phyloP scores from a whole-genome alignment of 352 stramenopile genomes.

The Phytophthora ohioensis region DNA sequence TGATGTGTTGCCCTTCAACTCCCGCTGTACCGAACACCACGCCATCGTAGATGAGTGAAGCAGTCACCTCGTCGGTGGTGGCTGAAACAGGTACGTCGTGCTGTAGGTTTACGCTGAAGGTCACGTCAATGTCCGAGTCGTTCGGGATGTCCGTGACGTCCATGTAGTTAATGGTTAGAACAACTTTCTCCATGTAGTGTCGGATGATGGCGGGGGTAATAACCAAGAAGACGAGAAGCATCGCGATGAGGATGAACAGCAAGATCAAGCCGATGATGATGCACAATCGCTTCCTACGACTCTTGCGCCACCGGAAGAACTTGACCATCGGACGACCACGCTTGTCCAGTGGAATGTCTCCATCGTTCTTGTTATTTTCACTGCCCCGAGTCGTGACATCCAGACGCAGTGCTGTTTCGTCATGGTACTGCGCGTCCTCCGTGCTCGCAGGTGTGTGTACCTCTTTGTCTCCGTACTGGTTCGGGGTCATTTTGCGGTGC shows the following conservation, averaged over 20 bases:
- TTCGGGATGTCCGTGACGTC: constrained; percentile 59
- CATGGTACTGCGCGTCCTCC: constrained; percentile 33
- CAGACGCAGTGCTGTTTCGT: constrained; percentile 24
- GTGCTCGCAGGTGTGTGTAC: constrained; percentile 31
- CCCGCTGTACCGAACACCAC: constrained; percentile 49
- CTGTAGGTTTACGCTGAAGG: constrained; percentile 59
- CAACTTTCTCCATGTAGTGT: constrained; percentile 60
- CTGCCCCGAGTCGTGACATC: constrained; percentile 21
- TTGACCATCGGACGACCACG: constrained; percentile 38
- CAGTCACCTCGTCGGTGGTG: constrained; percentile 51
- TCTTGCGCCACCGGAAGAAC: constrained; percentile 63
- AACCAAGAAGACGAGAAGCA: constrained; percentile 65
- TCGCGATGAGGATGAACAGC: constrained; percentile 44
- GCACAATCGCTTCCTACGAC: constrained; percentile 47
- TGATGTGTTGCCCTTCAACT: constrained; percentile 54
- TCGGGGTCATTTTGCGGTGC: constrained; percentile 14
- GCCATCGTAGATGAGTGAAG: constrained; percentile 49
- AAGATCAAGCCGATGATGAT: constrained; percentile 50
- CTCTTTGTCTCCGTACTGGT: constrained; percentile 39
- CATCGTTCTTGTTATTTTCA: constrained; percentile 29
- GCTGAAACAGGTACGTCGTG: constrained; percentile 51
- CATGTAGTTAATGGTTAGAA: constrained; percentile 70
- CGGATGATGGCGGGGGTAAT: constrained; percentile 64
- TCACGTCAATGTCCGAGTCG: constrained; percentile 52
- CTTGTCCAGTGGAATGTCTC: constrained; percentile 28